These are phyloP conservation scores for Beta corolliflora DNA, from an alignment of 179 eudicot genomes.

Conservation along the genomic window DNA sequence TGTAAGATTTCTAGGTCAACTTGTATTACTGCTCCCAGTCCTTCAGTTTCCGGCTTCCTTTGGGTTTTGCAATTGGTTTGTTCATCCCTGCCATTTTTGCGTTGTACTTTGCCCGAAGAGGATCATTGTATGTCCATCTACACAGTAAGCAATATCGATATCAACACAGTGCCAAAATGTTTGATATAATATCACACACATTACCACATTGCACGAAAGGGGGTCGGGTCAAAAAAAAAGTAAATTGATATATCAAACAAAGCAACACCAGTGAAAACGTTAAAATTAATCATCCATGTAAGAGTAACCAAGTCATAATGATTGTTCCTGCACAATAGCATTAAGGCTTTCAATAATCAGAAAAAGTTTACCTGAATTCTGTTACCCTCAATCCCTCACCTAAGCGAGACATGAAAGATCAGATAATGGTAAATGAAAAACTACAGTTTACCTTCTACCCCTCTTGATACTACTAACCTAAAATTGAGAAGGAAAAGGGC, in stretches of 20 bases:
- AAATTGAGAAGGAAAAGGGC: no score
- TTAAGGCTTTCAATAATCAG: neutral
- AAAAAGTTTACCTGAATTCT: neutral
- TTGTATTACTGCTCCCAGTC: constrained; percentile 60
- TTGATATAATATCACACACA: neutral
- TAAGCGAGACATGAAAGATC: no score
- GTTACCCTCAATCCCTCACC: neutral
- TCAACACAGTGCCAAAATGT: neutral
- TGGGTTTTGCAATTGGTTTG: constrained; percentile 75
- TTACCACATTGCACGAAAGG: neutral
- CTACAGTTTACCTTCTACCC: no score
- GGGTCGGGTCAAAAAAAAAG: neutral
- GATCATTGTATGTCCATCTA: constrained; percentile 91
- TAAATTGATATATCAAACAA: neutral
- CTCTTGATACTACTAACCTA: no score
- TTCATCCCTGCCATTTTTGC: constrained; percentile 95
- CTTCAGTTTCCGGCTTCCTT: constrained; percentile 87
- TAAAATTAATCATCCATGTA: no score
- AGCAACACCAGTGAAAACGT: neutral
- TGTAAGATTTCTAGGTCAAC: neutral
- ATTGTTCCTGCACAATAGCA: neutral
- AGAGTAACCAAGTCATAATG: neutral
- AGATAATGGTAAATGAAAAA: no score
- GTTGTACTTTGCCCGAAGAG: constrained; percentile 77
- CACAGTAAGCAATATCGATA: constrained; percentile 20